Base-by-base conservation (phyloP, 352 stramenopile genomes). In the Phytophthora niederhauseri region DNA sequence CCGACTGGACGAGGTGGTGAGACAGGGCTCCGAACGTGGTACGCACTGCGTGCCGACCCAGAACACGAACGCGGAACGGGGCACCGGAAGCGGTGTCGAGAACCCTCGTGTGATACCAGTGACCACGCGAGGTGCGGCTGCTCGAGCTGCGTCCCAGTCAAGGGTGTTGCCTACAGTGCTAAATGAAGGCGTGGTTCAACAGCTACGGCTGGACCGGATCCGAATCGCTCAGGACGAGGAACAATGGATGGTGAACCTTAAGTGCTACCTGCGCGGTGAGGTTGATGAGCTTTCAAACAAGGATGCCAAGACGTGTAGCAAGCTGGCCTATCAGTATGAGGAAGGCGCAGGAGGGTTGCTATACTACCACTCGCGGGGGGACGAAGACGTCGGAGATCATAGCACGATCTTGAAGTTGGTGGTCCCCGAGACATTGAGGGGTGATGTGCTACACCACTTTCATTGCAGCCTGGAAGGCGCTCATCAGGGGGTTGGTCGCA, bases 221-320 rank as follows among this genome's bases (percentile, higher is more conserved):
- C 9, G 50, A 9, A 46, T n/a, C 24, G 20, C 58, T 1, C 59
- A 66, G 19, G 34, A 65, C n/a, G 48, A 58, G 17, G 48, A 53
- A 26, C 48, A 51, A 8, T 36, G 46, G 55, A 62, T 62, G 2
- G 14, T 20, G 17, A 53, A 65, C 6, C 14, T 62, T 14, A 62
- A 65, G 49, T 14, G 34, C 14, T 59, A 54, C 30, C 28, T 66
- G 22, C 26, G 19, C 17, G 55, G 41, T 4, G 55, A 62, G 15
- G 9, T 62, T 2, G 36, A 15, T 3, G 4, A 6, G 2, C 54
- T 51, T 6, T 38, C 34, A 7, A 38, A 9, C 4, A 28, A 7
- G 20, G n/a, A 56, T 17, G 36, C 36, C 11, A 45, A 45, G 14
- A 6, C 9, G 7, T 45, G 36, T 12, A 15, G 36, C 36, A 45